Evolutionary conservation across 2,329 filamentous ascomycete genomes (phyloP).

Genomic region (Zasmidium angulare): DNA sequence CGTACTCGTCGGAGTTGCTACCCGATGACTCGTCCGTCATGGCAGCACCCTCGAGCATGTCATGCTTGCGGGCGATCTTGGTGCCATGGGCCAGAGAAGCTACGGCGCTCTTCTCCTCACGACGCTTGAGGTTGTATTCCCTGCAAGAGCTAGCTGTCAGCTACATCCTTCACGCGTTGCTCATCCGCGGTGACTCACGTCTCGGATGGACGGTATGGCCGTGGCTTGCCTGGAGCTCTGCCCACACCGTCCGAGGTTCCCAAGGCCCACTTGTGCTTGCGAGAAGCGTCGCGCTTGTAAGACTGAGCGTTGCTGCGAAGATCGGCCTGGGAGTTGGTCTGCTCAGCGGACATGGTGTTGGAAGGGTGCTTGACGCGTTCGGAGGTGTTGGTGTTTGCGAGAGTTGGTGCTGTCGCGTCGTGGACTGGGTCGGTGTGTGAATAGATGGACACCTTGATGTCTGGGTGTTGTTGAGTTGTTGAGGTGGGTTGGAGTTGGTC

Average conservation of each 20-base stretch:
- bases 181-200: constrained; percentile 27
- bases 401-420: neutral
- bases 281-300: constrained; percentile 51
- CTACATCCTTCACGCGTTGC: neutral
- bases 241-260: constrained; percentile 36
- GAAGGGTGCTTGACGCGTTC: constrained; percentile 5
- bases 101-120: constrained; percentile 29
- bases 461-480: constrained; percentile 6
- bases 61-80: constrained; percentile 43
- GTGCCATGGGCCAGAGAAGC: constrained; percentile 28
- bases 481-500: constrained; percentile 1
- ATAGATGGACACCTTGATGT: constrained; percentile 27
- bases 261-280: constrained; percentile 53
- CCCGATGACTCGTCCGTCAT: constrained; percentile 41
- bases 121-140: constrained; percentile 29
- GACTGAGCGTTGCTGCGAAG: constrained; percentile 56
- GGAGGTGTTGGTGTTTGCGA: constrained; percentile 1
- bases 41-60: constrained; percentile 40
- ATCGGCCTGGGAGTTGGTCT: constrained; percentile 51
- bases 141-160: constrained; percentile 18
- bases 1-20: constrained; percentile 46
- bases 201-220: constrained; percentile 34
- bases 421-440: constrained; percentile 1
- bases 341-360: constrained; percentile 46
- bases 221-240: constrained; percentile 32